phyloP scores from a whole-genome alignment of 208 protist species.

The Leishmania aethiopica region DNA sequence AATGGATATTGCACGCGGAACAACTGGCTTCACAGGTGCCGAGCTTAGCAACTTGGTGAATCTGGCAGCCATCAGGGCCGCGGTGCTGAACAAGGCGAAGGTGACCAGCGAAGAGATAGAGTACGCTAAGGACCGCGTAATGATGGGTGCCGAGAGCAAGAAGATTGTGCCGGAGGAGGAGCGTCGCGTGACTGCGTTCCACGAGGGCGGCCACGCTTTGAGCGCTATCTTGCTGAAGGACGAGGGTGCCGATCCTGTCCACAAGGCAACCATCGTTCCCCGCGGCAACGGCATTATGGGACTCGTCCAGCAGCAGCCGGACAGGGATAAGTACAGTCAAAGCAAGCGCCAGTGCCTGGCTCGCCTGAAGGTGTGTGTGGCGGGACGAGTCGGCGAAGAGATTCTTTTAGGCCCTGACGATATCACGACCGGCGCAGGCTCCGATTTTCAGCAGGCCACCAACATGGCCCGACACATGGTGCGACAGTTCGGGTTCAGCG shows the following conservation, averaged over 20 bases:
- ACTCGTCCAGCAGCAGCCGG: conserved; percentile 88
- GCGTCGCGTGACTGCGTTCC: conserved; percentile 87
- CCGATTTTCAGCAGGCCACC: conserved; percentile 93
- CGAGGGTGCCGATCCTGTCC: conserved; percentile 84
- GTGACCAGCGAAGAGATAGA: conserved; percentile 89
- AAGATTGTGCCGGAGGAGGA: conserved; percentile 90
- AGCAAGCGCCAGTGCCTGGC: conserved; percentile 86
- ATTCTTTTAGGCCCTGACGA: conserved; percentile 94
- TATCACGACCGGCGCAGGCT: conserved; percentile 92
- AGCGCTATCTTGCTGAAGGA: conserved; percentile 79
- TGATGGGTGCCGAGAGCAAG: conserved; percentile 89
- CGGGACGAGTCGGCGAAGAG: conserved; percentile 96
- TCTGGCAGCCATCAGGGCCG: conserved; percentile 89
- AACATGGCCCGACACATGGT: conserved; percentile 91
- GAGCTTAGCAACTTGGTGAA: conserved; percentile 95
- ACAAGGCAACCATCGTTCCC: conserved; percentile 93
- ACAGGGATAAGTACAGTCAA: conserved; percentile 88
- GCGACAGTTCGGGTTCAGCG: conserved; percentile 91
- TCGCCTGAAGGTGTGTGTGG: conserved; percentile 86
- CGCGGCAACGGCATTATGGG: conserved; percentile 92
- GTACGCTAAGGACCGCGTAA: conserved; percentile 92
- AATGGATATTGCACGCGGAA: conserved; percentile 84
- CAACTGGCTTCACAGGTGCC: conserved; percentile 91
- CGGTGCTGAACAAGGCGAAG: conserved; percentile 73
- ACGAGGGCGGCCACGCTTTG: conserved; percentile 90